These are phyloP conservation scores for Paradendryphiella salina DNA, from an alignment of 2,329 filamentous ascomycete genomes.

Conservation along the genomic window DNA sequence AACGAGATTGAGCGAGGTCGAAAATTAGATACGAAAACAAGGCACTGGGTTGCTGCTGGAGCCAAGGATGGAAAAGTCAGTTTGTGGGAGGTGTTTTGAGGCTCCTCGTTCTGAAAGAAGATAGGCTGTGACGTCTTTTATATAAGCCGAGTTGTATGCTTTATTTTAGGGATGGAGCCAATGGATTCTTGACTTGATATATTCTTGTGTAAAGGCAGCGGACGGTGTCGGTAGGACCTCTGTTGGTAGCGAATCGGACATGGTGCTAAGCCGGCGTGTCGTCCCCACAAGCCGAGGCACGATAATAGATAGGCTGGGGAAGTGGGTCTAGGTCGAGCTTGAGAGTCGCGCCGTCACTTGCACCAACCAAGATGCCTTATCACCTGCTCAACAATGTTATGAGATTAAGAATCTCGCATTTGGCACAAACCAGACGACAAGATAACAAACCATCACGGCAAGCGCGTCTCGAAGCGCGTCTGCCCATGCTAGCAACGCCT, in stretches of 20 bases:
- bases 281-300: constrained; percentile 28
- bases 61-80: constrained; percentile 95
- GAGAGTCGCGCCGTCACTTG: constrained; percentile 7
- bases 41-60: constrained; percentile 88
- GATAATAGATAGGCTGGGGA: constrained; percentile 11
- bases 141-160: too few relatives aligned
- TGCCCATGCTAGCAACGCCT: constrained; percentile 1
- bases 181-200: too few relatives aligned
- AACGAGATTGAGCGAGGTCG: constrained; percentile 32
- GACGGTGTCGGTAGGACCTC: background rate
- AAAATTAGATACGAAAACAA: constrained; percentile 62
- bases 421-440: background rate
- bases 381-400: constrained; percentile 12
- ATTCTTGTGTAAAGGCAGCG: too few relatives aligned
- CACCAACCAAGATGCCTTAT: background rate
- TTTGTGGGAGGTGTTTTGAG: constrained; percentile 85
- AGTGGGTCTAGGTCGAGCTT: constrained; percentile 14
- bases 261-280: constrained; percentile 10
- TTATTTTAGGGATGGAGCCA: too few relatives aligned
- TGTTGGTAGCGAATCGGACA: constrained; percentile 9
- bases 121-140: background rate
- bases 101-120: background rate
- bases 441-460: background rate
- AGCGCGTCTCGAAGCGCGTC: background rate
- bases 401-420: background rate